These are phyloP conservation scores for Claviceps cyperi DNA, from an alignment of 2,329 filamentous ascomycete genomes.

Conservation along the genomic window DNA sequence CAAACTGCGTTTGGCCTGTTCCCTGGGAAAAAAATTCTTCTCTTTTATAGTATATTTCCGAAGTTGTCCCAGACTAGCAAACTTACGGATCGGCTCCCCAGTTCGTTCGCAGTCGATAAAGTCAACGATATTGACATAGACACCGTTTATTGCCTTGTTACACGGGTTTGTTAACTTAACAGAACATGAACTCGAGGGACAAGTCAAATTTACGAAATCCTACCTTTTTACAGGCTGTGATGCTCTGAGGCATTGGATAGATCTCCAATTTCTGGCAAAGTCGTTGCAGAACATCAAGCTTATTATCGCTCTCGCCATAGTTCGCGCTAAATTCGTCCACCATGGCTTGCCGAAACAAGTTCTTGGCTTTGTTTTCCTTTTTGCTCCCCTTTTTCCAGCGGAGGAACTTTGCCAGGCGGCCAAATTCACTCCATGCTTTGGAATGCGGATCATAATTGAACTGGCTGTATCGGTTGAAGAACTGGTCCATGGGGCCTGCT, in stretches of 20 bases:
- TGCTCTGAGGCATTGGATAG: neutral
- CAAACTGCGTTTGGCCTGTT: neutral
- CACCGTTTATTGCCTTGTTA: neutral
- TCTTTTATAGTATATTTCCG: neutral
- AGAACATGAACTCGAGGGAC: too few relatives aligned
- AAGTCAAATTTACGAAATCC: neutral
- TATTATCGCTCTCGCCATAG: neutral
- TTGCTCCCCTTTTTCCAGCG: too few relatives aligned
- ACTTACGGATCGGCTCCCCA: neutral
- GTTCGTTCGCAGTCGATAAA: constrained; percentile 4
- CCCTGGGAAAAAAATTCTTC: neutral
- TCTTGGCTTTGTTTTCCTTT: neutral
- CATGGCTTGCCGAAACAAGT: neutral
- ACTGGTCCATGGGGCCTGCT: neutral
- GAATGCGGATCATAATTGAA: too few relatives aligned
- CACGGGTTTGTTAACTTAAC: too few relatives aligned
- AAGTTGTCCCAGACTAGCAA: neutral
- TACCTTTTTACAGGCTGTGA: constrained; percentile 4
- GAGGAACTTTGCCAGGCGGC: too few relatives aligned
- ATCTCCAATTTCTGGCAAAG: constrained; percentile 1
- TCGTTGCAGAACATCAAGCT: neutral
- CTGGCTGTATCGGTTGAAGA: neutral
- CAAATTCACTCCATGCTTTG: too few relatives aligned
- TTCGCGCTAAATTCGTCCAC: neutral
- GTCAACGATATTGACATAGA: constrained; percentile 4